Evolutionary conservation across 495 filamentous ascomycete genomes (phyloP).

Genomic region (Hypoxylon lenormandii): DNA sequence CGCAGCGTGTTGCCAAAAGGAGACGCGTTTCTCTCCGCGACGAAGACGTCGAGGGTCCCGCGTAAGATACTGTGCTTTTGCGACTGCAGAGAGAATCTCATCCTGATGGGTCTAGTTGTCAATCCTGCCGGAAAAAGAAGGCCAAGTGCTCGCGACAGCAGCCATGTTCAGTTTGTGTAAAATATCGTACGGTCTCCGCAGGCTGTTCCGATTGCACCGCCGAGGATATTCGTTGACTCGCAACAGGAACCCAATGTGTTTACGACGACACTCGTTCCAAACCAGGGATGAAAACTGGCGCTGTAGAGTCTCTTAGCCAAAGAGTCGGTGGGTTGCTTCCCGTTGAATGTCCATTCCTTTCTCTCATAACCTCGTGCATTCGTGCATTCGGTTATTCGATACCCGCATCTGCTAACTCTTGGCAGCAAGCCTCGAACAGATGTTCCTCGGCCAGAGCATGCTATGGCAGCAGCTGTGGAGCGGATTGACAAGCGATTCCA

Average conservation of each 20-base stretch:
- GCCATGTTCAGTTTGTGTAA: conserved; percentile 46
- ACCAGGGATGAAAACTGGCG: conserved; percentile 57
- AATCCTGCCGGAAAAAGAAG: conserved; percentile 59
- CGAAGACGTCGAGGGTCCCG: conserved; percentile 45
- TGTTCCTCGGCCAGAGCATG: conserved; percentile 41
- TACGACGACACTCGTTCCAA: conserved; percentile 55
- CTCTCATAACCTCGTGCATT: not conserved
- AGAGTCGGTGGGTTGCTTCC: conserved; percentile 40
- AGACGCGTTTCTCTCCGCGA: conserved; percentile 24
- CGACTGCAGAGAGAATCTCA: not conserved
- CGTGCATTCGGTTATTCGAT: not conserved
- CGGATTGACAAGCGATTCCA: conserved; percentile 5
- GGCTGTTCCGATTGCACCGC: not conserved
- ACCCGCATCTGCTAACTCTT: conserved; percentile 12
- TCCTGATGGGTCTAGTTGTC: conserved; percentile 44
- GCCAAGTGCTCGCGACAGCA: conserved; percentile 56
- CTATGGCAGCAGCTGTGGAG: conserved; percentile 47
- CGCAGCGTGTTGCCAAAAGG: conserved; percentile 21
- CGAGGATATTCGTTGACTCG: not conserved
- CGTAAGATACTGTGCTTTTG: conserved; percentile 38
- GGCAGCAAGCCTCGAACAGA: conserved; percentile 20
- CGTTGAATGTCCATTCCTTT: conserved; percentile 36
- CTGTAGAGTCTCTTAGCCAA: conserved; percentile 56
- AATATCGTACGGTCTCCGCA: conserved; percentile 45
- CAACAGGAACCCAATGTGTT: conserved; percentile 46